These are phyloP conservation scores for Lolium perenne DNA, from an alignment of 176 grass and related monocot species.

Conservation along the genomic window DNA sequence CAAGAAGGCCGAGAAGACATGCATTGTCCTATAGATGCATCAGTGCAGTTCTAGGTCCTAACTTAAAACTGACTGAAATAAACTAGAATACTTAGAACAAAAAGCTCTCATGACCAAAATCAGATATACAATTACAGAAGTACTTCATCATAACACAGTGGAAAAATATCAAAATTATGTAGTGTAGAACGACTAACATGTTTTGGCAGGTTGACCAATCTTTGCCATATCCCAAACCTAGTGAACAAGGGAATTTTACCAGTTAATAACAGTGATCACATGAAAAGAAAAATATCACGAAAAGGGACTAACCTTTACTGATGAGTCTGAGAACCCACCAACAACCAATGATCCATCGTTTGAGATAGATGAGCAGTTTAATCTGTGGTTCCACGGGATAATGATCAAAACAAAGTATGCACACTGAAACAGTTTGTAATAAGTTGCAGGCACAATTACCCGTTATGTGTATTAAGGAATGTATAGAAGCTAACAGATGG, in stretches of 20 bases:
- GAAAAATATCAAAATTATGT: conserved; percentile 25
- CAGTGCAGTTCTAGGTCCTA: neutral
- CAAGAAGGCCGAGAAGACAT: conserved; percentile 13
- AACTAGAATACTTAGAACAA: conserved; percentile 30
- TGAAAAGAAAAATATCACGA: conserved; percentile 29
- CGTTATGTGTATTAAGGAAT: conserved; percentile 94
- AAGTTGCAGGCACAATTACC: conserved; percentile 60
- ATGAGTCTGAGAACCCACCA: conserved; percentile 99
- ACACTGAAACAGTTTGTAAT: conserved; percentile 17
- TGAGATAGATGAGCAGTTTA: conserved; percentile 95
- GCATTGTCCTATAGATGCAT: conserved; percentile 14
- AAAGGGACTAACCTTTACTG: conserved; percentile 75
- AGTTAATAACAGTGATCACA: conserved; percentile 13
- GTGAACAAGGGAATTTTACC: conserved; percentile 36
- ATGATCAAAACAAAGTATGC: conserved; percentile 29
- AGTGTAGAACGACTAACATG: conserved; percentile 57
- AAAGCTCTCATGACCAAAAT: conserved; percentile 24
- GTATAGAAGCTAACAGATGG: conserved; percentile 99
- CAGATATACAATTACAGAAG: conserved; percentile 28
- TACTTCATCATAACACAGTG: conserved; percentile 27
- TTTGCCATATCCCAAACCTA: conserved; percentile 99
- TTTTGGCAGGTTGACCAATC: conserved; percentile 77
- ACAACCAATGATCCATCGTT: conserved; percentile 93
- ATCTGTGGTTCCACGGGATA: conserved; percentile 52
- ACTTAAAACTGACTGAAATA: conserved; percentile 17